Evolutionary conservation across 768 basidiomycete genomes (phyloP), one percentile per base, ranked within the genome.

Genomic region (Russula ochroleuca): DNA sequence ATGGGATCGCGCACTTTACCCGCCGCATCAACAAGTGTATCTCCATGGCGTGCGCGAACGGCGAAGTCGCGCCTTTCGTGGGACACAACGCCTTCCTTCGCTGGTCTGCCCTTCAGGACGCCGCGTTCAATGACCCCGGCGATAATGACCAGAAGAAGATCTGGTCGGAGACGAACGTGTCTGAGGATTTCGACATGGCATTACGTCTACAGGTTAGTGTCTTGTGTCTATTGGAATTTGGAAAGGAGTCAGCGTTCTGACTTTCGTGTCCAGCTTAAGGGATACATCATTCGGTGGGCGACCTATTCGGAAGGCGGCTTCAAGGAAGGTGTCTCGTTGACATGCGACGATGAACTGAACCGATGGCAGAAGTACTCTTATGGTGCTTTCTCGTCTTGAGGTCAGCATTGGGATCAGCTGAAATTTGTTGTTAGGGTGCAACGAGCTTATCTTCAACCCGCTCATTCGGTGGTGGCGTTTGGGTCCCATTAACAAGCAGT

Each of bases 291-390:
- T 67, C 85, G 88, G 50, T 88, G 90, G 92, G 87, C 92, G 33
- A 90, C 89, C 0, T 95, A 95, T 73, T 87, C 85, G 1, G 81
- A 88, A 23, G 85, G 91, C 53, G 88, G 84, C 2, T 95, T 94
- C 79, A 90, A 93, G 76, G 94, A 96, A 70, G 94, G 94, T 66
- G 93, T 96, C 21, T 90, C 88, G 0, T 77, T 96, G 17, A 94
- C 94, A 0, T 86, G 85, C 59, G 92, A 94, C 57, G 94, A 96
- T 70, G 94, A 96, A 73, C 77, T 96, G 10, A 94, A 94, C 69
- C 75, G 94, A 2, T 96, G 94, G 94, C 91, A 94, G 66, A 96
- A 94, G 72, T 92, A 91, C 65, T 78, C 87, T 0, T 90, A 89
- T 74, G 89, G 87, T 82, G 70, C 57, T 70, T 60, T 74, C 69